Evolutionary conservation across 2,329 filamentous ascomycete species (phyloP).

Genomic region (Penicillium sp.): DNA sequence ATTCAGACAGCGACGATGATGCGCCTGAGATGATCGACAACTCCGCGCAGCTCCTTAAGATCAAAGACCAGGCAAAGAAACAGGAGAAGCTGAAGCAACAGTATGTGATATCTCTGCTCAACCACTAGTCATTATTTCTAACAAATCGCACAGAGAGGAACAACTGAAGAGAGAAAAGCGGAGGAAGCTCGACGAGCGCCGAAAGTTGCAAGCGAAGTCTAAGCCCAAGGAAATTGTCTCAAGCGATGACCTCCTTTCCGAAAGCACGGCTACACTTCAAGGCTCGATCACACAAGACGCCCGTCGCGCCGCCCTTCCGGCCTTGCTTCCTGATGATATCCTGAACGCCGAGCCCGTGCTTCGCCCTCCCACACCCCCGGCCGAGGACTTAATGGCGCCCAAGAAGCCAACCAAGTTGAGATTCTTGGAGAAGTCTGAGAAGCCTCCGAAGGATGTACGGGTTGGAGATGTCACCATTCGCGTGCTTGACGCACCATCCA

Average conservation of each 20-base stretch:
- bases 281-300: constrained; percentile 37
- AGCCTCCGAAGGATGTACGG: constrained; percentile 50
- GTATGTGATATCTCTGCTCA: constrained; percentile 24
- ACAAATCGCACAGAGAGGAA: constrained; percentile 34
- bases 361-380: constrained; percentile 47
- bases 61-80: constrained; percentile 41
- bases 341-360: constrained; percentile 46
- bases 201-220: constrained; percentile 40
- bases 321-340: constrained; percentile 52
- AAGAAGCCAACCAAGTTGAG: constrained; percentile 46
- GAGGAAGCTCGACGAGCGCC: constrained; percentile 39
- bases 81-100: constrained; percentile 37
- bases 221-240: constrained; percentile 29
- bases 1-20: constrained; percentile 38
- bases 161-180: constrained; percentile 41
- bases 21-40: constrained; percentile 45
- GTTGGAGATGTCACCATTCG: constrained; percentile 50
- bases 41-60: constrained; percentile 36
- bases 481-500: constrained; percentile 42
- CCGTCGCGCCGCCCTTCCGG: constrained; percentile 44
- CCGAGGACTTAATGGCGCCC: constrained; percentile 27
- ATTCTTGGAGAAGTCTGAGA: constrained; percentile 50
- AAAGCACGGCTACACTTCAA: constrained; percentile 43
- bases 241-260: constrained; percentile 38
- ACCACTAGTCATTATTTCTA: constrained; percentile 10